Base-by-base conservation (phyloP, 768 basidiomycete genomes). In the Austroboletus eburneus region DNA sequence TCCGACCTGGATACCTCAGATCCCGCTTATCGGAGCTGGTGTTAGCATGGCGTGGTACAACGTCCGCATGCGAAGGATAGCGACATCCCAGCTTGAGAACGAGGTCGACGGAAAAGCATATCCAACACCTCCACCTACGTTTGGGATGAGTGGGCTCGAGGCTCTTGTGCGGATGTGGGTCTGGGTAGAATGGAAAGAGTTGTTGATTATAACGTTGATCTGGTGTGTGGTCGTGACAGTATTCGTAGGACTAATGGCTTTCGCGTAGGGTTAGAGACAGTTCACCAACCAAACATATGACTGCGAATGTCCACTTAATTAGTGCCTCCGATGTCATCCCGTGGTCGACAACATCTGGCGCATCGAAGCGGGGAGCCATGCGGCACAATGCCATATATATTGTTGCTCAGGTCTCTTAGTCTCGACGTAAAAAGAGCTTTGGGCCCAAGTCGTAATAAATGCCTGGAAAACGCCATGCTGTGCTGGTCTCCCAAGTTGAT, bases 11-110 rank as follows among this genome's bases (percentile, higher is more conserved):
- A 44, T 82, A 4, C 69, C 74, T 3, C 67, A 72, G 14, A 72
- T 88, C 21, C 73, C 72, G 30, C 63, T 92, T 5, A 59, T 90
- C 13, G 87, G 89, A 0, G 86, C 83, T 1, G 78, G 85, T 1
- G 62, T 75, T 9, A 67, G 64, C 17, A 69, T 81, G 63, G 78
- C 85, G 4, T 90, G 87, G 87, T 85, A 90, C 63, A 60, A 63
- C 16, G 68, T 85, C 17, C 69, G 69, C 51, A 78, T 92, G 61
- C 72, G 81, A 45, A 62, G 67, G 23, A 57, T 85, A 24, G 73
- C 81, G 8, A 24, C 36, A 25, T 48, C 55, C 32, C 56, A 46
- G 12, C 42, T 51, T 25, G n/a, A 32, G 27, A 41, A 39, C 8
- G 25, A 5, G 21, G 30, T 20, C 12, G 36, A 48, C 45, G 43